Evolutionary conservation across 2,329 filamentous ascomycete genomes (phyloP), one percentile per base, ranked within the genome.

Genomic region (Mycocentrospora acerina): DNA sequence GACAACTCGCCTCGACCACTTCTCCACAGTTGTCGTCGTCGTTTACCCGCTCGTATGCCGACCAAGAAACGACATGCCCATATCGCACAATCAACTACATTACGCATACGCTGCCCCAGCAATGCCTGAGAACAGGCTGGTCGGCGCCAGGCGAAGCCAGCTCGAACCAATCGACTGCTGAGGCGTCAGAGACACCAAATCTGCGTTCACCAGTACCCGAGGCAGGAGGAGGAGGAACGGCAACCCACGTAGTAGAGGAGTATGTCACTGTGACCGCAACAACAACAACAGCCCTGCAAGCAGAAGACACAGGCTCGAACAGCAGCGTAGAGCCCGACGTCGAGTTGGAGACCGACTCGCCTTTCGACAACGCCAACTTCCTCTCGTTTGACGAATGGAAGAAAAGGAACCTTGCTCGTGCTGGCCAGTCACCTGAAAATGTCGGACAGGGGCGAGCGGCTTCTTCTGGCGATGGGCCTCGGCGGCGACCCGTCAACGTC

Each of bases 341-440:
- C 9, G 77, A 82, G 37, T 62, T 73, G 12, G 83, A 86, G 40
- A 74, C 75, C 5, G 85, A 86, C 32, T 83, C 81, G 2, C 76
- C 80, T 1, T 73, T 86, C 9, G 84, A 88, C 57, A 86, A 88
- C 52, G 80, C 84, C 30, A 85, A 90, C 6, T 97, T 97, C 65
- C 82, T 97, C 56, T 96, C 93, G 0, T 98, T 98, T 56, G 93
- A 97, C 64, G 91, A 97, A 58, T 98, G 93, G 93, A 97, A 95
- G 71, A 88, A 86, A 59, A 86, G 90, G 74, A 95, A 95, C 71
- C 72, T 97, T 13, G 87, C 85, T 35, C 88, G 89, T 61, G 85
- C 82, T 3, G 91, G 89, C 10, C 91, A 96, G 60, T 89, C 73
- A 60, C 86, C 70, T 51, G 88, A 78, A 68, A 83, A 78, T 67